These are phyloP conservation scores for Brettanomyces sp. DNA, from an alignment of 805 yeast species.

Conservation along the genomic window DNA sequence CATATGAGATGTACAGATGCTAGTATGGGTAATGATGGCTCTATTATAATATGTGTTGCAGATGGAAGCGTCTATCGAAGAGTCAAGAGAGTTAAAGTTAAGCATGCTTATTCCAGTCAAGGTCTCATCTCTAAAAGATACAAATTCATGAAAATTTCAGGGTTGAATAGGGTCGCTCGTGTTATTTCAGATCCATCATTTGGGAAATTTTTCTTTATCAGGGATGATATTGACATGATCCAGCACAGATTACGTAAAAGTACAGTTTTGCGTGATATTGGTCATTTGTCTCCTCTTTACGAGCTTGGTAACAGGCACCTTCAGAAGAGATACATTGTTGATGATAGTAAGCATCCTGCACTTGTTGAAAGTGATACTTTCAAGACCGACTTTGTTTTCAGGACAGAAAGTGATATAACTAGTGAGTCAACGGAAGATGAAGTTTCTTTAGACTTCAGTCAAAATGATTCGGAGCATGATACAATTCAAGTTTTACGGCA, in stretches of 20 bases:
- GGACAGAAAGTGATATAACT: background rate
- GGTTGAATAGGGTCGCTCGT: conserved; percentile 32
- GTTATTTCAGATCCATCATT: conserved; percentile 40
- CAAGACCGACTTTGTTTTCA: conserved; percentile 3
- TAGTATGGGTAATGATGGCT: conserved; percentile 61
- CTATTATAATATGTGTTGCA: conserved; percentile 54
- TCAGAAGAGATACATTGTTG: conserved; percentile 2
- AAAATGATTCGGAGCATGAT: background rate
- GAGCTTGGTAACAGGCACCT: conserved; percentile 14
- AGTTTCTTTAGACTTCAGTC: background rate
- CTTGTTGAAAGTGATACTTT: conserved; percentile 3
- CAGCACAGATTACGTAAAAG: conserved; percentile 45
- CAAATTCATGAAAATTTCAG: conserved; percentile 47
- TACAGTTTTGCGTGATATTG: conserved; percentile 42
- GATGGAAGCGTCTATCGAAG: conserved; percentile 59
- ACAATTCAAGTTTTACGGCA: background rate
- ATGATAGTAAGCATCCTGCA: background rate
- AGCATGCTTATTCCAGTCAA: conserved; percentile 18
- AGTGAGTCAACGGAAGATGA: background rate
- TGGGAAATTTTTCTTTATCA: conserved; percentile 55
- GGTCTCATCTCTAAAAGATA: conserved; percentile 20
- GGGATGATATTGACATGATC: conserved; percentile 51
- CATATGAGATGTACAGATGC: conserved; percentile 57
- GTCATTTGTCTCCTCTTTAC: conserved; percentile 39
- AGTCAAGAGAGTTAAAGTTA: conserved; percentile 26